These are phyloP conservation scores for Plectosphaerella sp. DNA, from an alignment of 2,329 filamentous ascomycete genomes.

Conservation along the genomic window DNA sequence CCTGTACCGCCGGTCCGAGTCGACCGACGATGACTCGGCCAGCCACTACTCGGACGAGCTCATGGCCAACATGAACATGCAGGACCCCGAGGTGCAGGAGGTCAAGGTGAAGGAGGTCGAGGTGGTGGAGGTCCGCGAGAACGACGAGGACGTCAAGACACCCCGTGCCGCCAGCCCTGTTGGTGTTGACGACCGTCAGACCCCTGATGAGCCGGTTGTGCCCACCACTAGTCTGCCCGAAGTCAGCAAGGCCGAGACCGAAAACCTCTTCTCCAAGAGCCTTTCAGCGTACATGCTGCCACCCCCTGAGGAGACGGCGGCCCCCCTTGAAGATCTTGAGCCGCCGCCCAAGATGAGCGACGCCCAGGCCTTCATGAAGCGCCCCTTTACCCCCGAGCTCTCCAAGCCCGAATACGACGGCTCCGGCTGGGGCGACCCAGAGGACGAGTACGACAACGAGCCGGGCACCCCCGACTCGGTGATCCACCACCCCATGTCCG, in stretches of 20 bases:
- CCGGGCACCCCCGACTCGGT: slow-evolving; percentile 83
- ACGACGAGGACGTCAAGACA: slow-evolving; percentile 44
- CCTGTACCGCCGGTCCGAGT: slow-evolving; percentile 53
- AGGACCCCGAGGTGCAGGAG: slow-evolving; percentile 2
- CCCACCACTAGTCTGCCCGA: slow-evolving; percentile 26
- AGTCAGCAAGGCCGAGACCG: slow-evolving; percentile 26
- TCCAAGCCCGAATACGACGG: slow-evolving; percentile 63
- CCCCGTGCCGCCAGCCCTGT: slow-evolving; percentile 42
- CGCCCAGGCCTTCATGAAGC: slow-evolving; percentile 28
- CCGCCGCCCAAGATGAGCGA: slow-evolving; percentile 28
- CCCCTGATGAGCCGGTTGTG: slow-evolving; percentile 11
- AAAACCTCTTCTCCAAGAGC: slow-evolving; percentile 35
- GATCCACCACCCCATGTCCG: slow-evolving; percentile 67
- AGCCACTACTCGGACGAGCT: slow-evolving; percentile 50
- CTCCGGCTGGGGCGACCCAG: slow-evolving; percentile 54
- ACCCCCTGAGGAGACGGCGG: slow-evolving; percentile 30
- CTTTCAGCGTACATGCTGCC: slow-evolving; percentile 44
- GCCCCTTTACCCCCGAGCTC: slow-evolving; percentile 46
- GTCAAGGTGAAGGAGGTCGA: slow-evolving; percentile 7
- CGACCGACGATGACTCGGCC: slow-evolving; percentile 45
- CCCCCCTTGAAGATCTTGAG: slow-evolving; percentile 18
- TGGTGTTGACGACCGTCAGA: slow-evolving; percentile 5
- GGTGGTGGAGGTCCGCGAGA: slow-evolving; percentile 6
- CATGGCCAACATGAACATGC: not conserved
- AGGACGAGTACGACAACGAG: slow-evolving; percentile 52